Evolutionary conservation across 345 rosid species (phyloP), one percentile per base, ranked within the genome.

Genomic region (Lepidium aucheri): DNA sequence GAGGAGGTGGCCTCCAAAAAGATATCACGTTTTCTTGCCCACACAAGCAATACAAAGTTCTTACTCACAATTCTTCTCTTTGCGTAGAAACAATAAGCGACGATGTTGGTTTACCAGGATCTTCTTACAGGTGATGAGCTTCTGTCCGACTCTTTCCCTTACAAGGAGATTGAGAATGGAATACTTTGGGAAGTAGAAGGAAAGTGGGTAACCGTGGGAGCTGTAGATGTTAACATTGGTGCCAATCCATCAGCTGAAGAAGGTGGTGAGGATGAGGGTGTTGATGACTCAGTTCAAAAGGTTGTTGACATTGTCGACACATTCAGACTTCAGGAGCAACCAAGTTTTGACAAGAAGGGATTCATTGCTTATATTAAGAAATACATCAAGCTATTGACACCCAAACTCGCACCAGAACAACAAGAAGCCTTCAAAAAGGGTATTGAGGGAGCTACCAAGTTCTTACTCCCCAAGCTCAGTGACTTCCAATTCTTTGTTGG

Each of bases 251-350:
- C 96, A 1, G 96, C 95, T 13, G 98, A 89, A 70, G 95, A 90
- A 41, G 87, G 54, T 0, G 92, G 53, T 1, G 96, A 83, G 1
- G 96, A 87, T 9, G 95, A 92, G 70, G 88, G 91, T 26, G 91
- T 84, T 24, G 93, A 92, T 72, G 95, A 92, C 52, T 87, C 81
- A 71, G 76, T 77, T 57, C 84, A 74, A 7, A 92, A 87, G 78
- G 96, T 92, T 45, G 95, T 92, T 1, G 95, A 92, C 70, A 87
- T 92, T 39, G 85, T 87, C 0, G 96, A 89, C 82, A 92, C 95
- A n/a, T 92, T 89, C 62, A 89, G 98, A 76, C 93, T 92, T 12
- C 98, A 89, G 96, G 98, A 87, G 68, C 98, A 93, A 93, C 94
- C 94, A 51, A 1, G 96, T 11, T 93, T 82, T 50, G 89, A 88